Evolutionary conservation across 225 moss, liverwort and hornwort genomes (phyloP).

Genomic region (Bryum argenteum): DNA sequence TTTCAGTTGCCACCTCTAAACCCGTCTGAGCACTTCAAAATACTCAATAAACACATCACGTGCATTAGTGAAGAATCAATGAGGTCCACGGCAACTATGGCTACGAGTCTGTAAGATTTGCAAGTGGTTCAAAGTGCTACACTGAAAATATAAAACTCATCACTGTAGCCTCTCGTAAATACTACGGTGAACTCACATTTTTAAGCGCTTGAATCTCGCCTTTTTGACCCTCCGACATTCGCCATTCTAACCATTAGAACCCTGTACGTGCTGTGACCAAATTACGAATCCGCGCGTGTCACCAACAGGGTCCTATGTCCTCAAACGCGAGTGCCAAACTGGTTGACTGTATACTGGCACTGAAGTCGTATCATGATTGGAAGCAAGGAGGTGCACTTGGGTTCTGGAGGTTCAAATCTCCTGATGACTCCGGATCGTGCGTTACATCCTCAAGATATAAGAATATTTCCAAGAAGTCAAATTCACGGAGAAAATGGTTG

Average conservation of each 20-base stretch:
- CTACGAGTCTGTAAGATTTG: neutral
- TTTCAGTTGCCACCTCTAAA: no score
- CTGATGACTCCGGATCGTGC: slow-evolving; percentile 36
- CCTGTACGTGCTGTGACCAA: neutral
- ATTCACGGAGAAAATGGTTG: slow-evolving; percentile 58
- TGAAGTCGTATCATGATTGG: slow-evolving; percentile 68
- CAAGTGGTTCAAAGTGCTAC: neutral
- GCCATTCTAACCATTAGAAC: neutral
- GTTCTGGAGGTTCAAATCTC: slow-evolving; percentile 70
- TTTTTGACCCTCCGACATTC: neutral
- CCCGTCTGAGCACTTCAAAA: slow-evolving; percentile 1
- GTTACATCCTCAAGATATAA: slow-evolving; percentile 38
- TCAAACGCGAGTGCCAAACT: slow-evolving; percentile 54
- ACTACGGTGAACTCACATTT: neutral
- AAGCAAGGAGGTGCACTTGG: slow-evolving; percentile 66
- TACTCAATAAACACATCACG: neutral
- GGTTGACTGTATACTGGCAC: slow-evolving; percentile 61
- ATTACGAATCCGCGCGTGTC: neutral
- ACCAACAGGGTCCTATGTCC: slow-evolving; percentile 55
- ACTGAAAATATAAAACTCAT: neutral
- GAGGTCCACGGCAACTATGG: neutral
- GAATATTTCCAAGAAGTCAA: slow-evolving; percentile 41
- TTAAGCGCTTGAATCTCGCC: neutral
- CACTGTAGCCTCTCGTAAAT: neutral
- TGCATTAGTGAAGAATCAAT: neutral